These are phyloP conservation scores for Paratrypanosoma confusum DNA, from an alignment of 208 protist species.

Conservation along the genomic window DNA sequence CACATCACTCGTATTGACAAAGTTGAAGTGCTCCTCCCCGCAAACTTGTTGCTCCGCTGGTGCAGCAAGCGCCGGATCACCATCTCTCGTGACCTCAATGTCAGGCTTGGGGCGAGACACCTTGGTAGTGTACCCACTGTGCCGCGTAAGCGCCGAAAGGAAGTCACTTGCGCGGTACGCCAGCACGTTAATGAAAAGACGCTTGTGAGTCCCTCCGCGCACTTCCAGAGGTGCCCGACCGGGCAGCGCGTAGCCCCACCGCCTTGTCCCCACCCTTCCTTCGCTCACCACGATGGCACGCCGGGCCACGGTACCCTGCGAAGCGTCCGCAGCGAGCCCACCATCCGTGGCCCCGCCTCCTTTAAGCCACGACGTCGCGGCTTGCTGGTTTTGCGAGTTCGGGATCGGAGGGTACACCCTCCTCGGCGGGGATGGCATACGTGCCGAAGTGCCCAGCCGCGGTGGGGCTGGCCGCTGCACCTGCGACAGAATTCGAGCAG, in stretches of 20 bases:
- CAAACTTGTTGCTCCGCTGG: too few species aligned
- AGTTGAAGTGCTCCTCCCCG: slow-evolving; percentile 49
- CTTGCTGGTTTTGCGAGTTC: not conserved
- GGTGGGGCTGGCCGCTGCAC: slow-evolving; percentile 9
- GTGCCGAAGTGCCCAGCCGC: not conserved
- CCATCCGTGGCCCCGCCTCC: too few species aligned
- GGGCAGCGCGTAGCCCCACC: slow-evolving; percentile 42
- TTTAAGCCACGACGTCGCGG: too few species aligned
- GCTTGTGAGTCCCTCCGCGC: slow-evolving; percentile 1
- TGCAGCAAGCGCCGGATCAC: too few species aligned
- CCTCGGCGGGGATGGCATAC: slow-evolving; percentile 6
- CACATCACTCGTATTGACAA: slow-evolving; percentile 52
- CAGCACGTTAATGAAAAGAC: slow-evolving; percentile 22
- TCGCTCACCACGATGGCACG: slow-evolving; percentile 30
- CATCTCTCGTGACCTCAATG: too few species aligned
- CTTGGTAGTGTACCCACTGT: too few species aligned
- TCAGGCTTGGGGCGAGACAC: too few species aligned
- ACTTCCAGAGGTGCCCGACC: slow-evolving; percentile 12
- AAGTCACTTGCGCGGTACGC: slow-evolving; percentile 31
- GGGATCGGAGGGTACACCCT: slow-evolving; percentile 64
- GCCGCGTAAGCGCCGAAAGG: slow-evolving; percentile 30
- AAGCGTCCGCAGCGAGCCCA: too few species aligned
- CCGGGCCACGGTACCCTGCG: too few species aligned
- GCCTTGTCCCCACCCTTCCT: slow-evolving; percentile 42
- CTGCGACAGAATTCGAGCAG: slow-evolving; percentile 31